Conservation (phyloP, 2,329 filamentous ascomycete species). For the Hypoxylon sp. region DNA sequence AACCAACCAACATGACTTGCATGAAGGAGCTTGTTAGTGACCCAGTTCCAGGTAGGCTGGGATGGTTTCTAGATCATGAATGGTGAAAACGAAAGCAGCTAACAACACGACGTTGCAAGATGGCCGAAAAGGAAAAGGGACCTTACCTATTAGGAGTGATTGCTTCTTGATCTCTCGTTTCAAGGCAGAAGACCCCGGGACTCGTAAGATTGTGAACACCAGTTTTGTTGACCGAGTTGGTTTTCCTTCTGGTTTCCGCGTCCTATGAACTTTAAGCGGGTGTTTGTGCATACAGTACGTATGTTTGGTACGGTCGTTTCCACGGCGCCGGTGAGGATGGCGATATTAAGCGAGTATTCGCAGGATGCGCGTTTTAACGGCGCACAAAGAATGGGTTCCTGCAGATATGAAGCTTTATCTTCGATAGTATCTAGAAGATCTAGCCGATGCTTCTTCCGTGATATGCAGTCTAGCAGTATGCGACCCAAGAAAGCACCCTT, state of each 20-base stretch:
- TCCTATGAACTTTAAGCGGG: not conserved
- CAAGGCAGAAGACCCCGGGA: not conserved
- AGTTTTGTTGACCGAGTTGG: not conserved
- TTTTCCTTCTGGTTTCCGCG: not conserved
- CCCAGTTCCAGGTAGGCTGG: slow-evolving; percentile 7
- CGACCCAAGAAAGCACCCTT: slow-evolving; percentile 19
- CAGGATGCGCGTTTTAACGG: slow-evolving; percentile 7
- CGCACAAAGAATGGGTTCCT: not conserved
- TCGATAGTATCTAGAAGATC: slow-evolving; percentile 18
- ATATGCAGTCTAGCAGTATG: slow-evolving; percentile 19
- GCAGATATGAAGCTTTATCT: not conserved
- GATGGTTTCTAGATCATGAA: slow-evolving; percentile 15
- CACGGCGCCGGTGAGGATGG: slow-evolving; percentile 11
- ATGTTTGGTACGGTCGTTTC: not conserved
- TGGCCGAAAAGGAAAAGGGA: slow-evolving; percentile 18
- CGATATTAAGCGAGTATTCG: not conserved
- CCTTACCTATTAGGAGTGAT: slow-evolving; percentile 35
- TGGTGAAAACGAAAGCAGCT: slow-evolving; percentile 7
- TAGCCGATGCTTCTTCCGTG: not conserved
- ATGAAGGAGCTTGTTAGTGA: slow-evolving; percentile 10
- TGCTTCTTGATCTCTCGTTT: slow-evolving; percentile 14
- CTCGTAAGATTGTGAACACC: slow-evolving; percentile 15
- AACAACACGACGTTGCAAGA: slow-evolving; percentile 2
- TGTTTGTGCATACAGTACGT: not conserved
- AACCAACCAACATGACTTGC: slow-evolving; percentile 2